Evolutionary conservation across 2,329 filamentous ascomycete species (phyloP).

Genomic region (Aplosporella prunicola): DNA sequence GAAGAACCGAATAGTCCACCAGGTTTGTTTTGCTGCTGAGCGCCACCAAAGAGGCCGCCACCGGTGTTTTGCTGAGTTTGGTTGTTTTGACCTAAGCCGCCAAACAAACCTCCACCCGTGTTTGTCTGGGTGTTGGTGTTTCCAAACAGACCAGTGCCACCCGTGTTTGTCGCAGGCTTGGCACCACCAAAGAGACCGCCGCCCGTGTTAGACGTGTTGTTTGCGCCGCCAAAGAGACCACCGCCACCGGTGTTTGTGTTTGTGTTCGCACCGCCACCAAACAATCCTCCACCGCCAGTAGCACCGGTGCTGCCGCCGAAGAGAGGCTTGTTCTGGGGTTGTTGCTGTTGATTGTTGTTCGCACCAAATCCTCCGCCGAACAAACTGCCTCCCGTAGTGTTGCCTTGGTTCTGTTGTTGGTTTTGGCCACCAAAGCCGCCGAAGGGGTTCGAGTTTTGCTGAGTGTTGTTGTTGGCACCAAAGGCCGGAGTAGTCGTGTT

Average conservation of each 20-base stretch:
- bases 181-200: slow-evolving; percentile 36
- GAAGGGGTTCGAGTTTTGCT: slow-evolving; percentile 18
- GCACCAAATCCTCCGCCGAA: slow-evolving; percentile 34
- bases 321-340: slow-evolving; percentile 30
- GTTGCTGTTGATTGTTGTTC: slow-evolving; percentile 26
- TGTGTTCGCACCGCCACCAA: slow-evolving; percentile 29
- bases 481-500: slow-evolving; percentile 6
- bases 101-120: slow-evolving; percentile 19
- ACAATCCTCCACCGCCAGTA: slow-evolving; percentile 37
- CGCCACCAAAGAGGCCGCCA: slow-evolving; percentile 22
- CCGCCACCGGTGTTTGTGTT: slow-evolving; percentile 22
- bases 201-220: slow-evolving; percentile 19
- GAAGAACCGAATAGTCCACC: slow-evolving; percentile 23
- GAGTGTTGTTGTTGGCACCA: slow-evolving; percentile 12
- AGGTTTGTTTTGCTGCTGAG: slow-evolving; percentile 31
- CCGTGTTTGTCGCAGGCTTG: slow-evolving; percentile 19
- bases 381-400: slow-evolving; percentile 27
- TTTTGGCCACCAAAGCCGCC: slow-evolving; percentile 17
- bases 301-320: slow-evolving; percentile 22
- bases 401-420: slow-evolving; percentile 21
- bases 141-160: slow-evolving; percentile 24
- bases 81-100: slow-evolving; percentile 10
- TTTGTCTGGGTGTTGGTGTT: slow-evolving; percentile 11
- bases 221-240: slow-evolving; percentile 40
- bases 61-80: slow-evolving; percentile 15